Evolutionary conservation across 257 asterid genomes (phyloP), one percentile per base, ranked within the genome.

Genomic region (Petunia secreta): DNA sequence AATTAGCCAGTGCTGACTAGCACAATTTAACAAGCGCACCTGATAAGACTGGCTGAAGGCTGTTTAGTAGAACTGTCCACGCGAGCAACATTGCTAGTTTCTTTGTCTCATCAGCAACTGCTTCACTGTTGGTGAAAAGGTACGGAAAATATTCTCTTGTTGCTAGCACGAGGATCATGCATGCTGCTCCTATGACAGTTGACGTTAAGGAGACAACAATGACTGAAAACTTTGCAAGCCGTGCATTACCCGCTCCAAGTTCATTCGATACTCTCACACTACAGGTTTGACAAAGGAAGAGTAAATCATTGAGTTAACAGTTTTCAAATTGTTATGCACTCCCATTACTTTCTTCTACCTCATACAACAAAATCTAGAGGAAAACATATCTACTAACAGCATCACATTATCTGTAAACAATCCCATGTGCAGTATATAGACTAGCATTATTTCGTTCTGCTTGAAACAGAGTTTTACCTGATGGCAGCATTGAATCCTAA

Each of bases 241-340:
- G 82, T 34, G 97, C 89, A 73, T 94, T 90, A 16, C 97, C 94
- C 25, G 95, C 97, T 79, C 97, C 98, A 6, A 94, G 95, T 68
- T 92, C 98, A 77, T 94, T 94, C 0, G 96, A 81, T n/a, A 94
- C 94, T 88, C 97, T 86, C 85, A 94, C 98, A 81, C 97, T 93
- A 87, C 67, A 84, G 3, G 44, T 65, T 76, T 6, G 25, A 37
- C 34, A 14, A 36, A 54, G 46, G 4, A 9, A 37, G 40, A 8
- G 2, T 58, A 10, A 8, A 7, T 14, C n/a, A 6, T 2, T 63
- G 40, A 80, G 58, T 63, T 15, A 66, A 9, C 37, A 40, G 5
- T 15, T 48, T 16, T 54, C 67, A 75, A 50, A 54, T 36, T 37
- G 14, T 38, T 1, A n/a, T 25, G 25, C 25, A 25, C 25, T 25